Evolutionary conservation across 2,329 filamentous ascomycete genomes (phyloP).

Genomic region (Nannizzia gypsea): DNA sequence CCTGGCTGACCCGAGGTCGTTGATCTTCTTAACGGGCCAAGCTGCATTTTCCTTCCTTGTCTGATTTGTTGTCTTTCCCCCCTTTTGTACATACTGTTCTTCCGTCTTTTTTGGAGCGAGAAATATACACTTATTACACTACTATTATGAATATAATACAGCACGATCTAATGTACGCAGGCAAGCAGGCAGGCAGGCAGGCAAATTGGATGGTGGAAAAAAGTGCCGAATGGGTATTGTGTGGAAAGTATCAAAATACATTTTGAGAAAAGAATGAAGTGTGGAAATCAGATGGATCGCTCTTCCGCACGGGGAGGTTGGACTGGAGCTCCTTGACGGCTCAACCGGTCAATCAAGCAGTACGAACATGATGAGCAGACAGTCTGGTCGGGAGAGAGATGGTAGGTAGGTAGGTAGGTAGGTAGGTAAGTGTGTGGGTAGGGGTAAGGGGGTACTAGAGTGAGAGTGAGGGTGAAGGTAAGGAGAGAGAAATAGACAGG

Average conservation of each 20-base stretch:
- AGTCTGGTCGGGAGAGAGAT: background rate
- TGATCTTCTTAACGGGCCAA: too few species aligned
- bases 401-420: background rate
- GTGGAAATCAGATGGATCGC: background rate
- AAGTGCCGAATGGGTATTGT: background rate
- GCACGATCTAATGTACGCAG: background rate
- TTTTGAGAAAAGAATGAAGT: background rate
- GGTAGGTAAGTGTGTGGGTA: too few species aligned
- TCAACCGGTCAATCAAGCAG: background rate
- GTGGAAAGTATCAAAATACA: background rate
- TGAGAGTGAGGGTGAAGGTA: background rate
- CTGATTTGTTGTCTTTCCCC: too few species aligned
- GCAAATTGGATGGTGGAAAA: background rate
- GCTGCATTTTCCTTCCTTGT: too few species aligned
- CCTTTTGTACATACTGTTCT: background rate
- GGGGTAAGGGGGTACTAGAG: background rate
- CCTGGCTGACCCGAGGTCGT: background rate
- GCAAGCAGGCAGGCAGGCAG: background rate
- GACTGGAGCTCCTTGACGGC: background rate
- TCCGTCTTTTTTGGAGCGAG: background rate
- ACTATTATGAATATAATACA: background rate
- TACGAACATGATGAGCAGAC: background rate
- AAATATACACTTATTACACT: conserved; percentile 2
- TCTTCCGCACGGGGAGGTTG: background rate
- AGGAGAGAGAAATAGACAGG: background rate